Conservation (phyloP, 345 rosid species). For the Ailanthus altissimus region DNA sequence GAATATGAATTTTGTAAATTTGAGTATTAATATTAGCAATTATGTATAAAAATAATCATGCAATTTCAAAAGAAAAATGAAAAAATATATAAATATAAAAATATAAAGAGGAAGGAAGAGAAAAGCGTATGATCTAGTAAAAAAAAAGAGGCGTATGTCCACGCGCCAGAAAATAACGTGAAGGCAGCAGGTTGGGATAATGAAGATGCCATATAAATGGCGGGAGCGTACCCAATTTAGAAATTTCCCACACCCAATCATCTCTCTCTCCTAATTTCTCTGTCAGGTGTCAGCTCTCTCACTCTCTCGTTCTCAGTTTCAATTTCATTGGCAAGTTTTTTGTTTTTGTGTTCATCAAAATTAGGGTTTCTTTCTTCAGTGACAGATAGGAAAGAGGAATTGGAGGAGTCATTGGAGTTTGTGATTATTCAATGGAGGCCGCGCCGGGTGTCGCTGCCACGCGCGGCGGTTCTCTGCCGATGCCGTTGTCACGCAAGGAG, state of each 20-base stretch:
- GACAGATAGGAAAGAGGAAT: constrained; percentile 14
- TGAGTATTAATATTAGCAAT: too few relatives aligned
- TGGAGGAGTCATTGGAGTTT: constrained; percentile 25
- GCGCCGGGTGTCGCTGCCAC: constrained; percentile 61
- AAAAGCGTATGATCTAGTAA: neutral
- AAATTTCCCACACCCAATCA: constrained; percentile 32
- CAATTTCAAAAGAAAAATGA: too few relatives aligned
- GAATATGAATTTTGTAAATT: too few relatives aligned
- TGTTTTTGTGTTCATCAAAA: constrained; percentile 10
- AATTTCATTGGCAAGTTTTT: constrained; percentile 19
- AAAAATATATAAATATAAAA: too few relatives aligned
- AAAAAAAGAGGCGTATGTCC: too few relatives aligned
- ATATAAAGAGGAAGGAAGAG: too few relatives aligned
- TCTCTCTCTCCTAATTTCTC: constrained; percentile 19
- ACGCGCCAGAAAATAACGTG: constrained; percentile 30
- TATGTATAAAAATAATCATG: too few relatives aligned
- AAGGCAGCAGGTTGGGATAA: neutral
- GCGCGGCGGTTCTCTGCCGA: constrained; percentile 70
- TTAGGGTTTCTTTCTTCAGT: constrained; percentile 31
- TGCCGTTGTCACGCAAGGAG: constrained; percentile 69
- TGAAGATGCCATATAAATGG: constrained; percentile 40
- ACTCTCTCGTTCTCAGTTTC: neutral
- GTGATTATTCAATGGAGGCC: constrained; percentile 61
- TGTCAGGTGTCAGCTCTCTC: neutral
- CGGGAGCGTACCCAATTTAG: constrained; percentile 33